phyloP scores from a whole-genome alignment of 306 rosid species.

The Pyrus betulifolia region DNA sequence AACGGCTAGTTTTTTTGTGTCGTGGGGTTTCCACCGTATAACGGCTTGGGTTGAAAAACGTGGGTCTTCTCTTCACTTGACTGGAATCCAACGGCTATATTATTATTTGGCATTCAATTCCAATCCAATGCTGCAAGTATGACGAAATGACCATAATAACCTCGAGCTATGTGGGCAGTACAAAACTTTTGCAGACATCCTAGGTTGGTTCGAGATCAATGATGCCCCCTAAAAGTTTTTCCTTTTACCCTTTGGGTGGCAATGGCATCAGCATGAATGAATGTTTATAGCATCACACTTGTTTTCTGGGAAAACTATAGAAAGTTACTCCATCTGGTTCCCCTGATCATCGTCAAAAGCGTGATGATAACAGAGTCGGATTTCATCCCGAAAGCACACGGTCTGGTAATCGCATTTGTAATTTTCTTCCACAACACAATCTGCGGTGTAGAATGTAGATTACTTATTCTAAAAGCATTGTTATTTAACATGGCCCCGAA shows the following conservation, averaged over 20 bases:
- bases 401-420: no score
- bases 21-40: slow-evolving; percentile 13
- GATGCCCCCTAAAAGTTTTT: neutral
- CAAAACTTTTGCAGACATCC: neutral
- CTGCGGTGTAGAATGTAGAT: neutral
- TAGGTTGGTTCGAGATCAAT: neutral
- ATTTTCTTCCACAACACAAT: neutral
- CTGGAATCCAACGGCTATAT: slow-evolving; percentile 55
- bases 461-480: neutral
- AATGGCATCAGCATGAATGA: neutral
- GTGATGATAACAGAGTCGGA: neutral
- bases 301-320: neutral
- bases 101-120: neutral
- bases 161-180: neutral
- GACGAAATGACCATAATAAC: neutral
- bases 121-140: neutral
- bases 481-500: neutral
- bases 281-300: neutral
- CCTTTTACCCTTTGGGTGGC: neutral
- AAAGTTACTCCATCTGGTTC: neutral
- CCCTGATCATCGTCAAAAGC: no score
- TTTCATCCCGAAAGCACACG: neutral
- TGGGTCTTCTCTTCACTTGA: slow-evolving; percentile 1
- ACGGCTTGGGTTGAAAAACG: slow-evolving; percentile 46
- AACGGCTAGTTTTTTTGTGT: slow-evolving; percentile 67